These are phyloP conservation scores for Jatropha curcas DNA, from an alignment of 345 rosid genomes.

Conservation along the genomic window DNA sequence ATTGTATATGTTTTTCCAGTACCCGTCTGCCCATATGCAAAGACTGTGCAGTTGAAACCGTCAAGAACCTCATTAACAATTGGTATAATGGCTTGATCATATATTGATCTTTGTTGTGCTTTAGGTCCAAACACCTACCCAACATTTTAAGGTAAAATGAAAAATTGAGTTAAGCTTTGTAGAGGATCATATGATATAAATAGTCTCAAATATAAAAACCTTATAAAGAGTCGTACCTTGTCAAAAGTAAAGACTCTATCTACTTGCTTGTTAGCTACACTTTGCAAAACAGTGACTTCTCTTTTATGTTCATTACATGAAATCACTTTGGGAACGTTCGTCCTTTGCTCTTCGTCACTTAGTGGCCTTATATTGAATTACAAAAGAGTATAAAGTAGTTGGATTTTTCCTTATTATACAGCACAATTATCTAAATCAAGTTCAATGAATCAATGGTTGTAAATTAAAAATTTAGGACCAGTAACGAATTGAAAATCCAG, in stretches of 20 bases:
- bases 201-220: too few relatives aligned
- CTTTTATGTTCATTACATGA: conserved; percentile 70
- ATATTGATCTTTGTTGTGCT: conserved; percentile 87
- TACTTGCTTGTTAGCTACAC: conserved; percentile 70
- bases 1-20: conserved; percentile 89
- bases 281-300: conserved; percentile 79
- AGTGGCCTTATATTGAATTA: conserved; percentile 50
- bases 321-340: conserved; percentile 56
- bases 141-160: neutral
- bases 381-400: conserved; percentile 1
- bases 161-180: neutral
- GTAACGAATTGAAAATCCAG: neutral
- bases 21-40: conserved; percentile 94
- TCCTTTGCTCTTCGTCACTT: conserved; percentile 76
- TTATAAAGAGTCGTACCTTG: conserved; percentile 45
- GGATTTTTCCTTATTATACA: neutral
- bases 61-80: conserved; percentile 91
- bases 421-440: neutral
- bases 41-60: conserved; percentile 91
- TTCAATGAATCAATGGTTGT: too few relatives aligned
- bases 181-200: neutral
- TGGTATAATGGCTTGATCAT: conserved; percentile 82
- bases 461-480: neutral
- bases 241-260: conserved; percentile 84
- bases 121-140: conserved; percentile 91